Evolutionary conservation across 2,329 filamentous ascomycete genomes (phyloP).

Genomic region (Cordyceps farinosa): DNA sequence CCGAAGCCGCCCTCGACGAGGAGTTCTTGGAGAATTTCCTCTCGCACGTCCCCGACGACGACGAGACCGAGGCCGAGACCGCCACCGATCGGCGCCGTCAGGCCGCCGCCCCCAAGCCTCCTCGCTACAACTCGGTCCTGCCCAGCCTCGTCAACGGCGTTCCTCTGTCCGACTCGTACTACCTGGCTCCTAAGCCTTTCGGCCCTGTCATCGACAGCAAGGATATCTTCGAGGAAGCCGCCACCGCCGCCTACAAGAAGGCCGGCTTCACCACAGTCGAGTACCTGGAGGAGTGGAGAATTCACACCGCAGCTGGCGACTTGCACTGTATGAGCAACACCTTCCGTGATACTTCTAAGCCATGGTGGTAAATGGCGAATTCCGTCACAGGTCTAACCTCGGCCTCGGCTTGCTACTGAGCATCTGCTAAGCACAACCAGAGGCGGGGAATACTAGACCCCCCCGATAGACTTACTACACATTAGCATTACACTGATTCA

Average conservation of each 20-base stretch:
- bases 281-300: neutral
- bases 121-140: neutral
- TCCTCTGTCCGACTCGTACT: constrained; percentile 2
- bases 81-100: too few species aligned
- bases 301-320: neutral
- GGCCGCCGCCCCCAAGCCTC: too few species aligned
- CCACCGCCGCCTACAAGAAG: neutral
- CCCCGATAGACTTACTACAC: too few species aligned
- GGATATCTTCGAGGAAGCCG: constrained; percentile 24
- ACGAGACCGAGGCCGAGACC: too few species aligned
- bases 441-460: too few species aligned
- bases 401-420: too few species aligned
- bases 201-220: constrained; percentile 25
- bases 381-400: too few species aligned
- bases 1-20: constrained; percentile 2
- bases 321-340: neutral
- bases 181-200: constrained; percentile 22
- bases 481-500: too few species aligned
- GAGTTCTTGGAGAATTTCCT: neutral
- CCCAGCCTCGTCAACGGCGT: constrained; percentile 5
- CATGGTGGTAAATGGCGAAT: neutral
- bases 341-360: neutral
- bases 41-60: too few species aligned
- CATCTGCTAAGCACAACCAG: too few species aligned
- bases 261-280: neutral